Evolutionary conservation across 2,329 filamentous ascomycete genomes (phyloP).

Genomic region (Macrophomina tecta): DNA sequence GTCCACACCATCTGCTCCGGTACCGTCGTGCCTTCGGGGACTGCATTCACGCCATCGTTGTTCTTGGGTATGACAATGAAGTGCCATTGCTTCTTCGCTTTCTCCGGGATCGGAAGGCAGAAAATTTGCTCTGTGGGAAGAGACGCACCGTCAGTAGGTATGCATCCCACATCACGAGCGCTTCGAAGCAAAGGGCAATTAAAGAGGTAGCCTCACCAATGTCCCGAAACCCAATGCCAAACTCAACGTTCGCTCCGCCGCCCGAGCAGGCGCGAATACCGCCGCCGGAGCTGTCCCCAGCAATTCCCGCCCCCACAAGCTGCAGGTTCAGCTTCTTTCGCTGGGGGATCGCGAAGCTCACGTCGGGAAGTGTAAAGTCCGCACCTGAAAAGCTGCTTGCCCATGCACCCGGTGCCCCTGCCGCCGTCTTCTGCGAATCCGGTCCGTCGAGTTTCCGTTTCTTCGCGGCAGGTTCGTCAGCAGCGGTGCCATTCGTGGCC

Average conservation of each 20-base stretch:
- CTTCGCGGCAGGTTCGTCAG: slow-evolving; percentile 41
- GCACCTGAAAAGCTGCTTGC: slow-evolving; percentile 36
- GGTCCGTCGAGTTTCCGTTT: slow-evolving; percentile 46
- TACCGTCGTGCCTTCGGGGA: slow-evolving; percentile 47
- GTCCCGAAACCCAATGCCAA: slow-evolving; percentile 56
- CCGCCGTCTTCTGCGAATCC: slow-evolving; percentile 17
- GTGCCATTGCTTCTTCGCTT: slow-evolving; percentile 67
- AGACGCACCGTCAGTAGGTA: slow-evolving; percentile 16
- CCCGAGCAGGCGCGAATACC: slow-evolving; percentile 58
- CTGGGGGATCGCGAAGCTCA: slow-evolving; percentile 67
- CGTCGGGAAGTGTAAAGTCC: slow-evolving; percentile 50
- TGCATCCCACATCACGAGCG: not conserved
- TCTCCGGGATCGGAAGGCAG: slow-evolving; percentile 68
- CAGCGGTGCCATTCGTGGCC: slow-evolving; percentile 14
- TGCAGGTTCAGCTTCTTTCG: slow-evolving; percentile 69
- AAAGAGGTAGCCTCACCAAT: slow-evolving; percentile 46
- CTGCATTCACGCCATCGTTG: slow-evolving; percentile 55
- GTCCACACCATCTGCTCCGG: slow-evolving; percentile 66
- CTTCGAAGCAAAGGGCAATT: not conserved
- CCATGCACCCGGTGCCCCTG: slow-evolving; percentile 31
- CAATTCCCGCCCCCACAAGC: slow-evolving; percentile 46
- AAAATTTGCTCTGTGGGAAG: slow-evolving; percentile 58
- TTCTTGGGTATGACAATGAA: slow-evolving; percentile 65
- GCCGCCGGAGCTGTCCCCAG: slow-evolving; percentile 41
- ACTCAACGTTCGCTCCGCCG: slow-evolving; percentile 59